Conservation (phyloP, 192 early-diverging fungal species). For the Coemansia aciculifera region DNA sequence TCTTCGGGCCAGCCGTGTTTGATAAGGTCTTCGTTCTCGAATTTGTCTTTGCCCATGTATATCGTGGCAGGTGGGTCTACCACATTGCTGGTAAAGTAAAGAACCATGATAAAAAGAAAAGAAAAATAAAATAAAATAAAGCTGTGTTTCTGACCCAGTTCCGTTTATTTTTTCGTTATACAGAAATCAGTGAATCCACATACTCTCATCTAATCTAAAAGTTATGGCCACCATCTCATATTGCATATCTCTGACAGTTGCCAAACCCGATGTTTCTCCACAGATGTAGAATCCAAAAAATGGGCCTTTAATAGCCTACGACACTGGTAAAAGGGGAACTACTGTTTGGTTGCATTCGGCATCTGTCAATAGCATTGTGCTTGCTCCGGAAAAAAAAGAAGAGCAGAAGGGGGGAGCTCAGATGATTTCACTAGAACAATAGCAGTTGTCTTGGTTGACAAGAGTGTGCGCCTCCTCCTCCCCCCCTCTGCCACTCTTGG, state of each 20-base stretch:
- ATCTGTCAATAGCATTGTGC: slow-evolving; percentile 1
- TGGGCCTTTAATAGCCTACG: no score
- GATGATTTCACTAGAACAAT: not conserved
- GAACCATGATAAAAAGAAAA: slow-evolving; percentile 57
- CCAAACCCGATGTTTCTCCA: no score
- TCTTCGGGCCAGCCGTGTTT: slow-evolving; percentile 94
- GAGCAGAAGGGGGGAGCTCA: no score
- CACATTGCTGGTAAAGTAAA: slow-evolving; percentile 69
- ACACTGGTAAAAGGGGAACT: no score
- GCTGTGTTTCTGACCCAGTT: no score
- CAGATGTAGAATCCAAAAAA: no score
- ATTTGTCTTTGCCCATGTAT: slow-evolving; percentile 99
- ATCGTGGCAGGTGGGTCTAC: slow-evolving; percentile 74
- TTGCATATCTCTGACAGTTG: no score
- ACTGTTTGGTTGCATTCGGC: not conserved
- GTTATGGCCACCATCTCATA: not conserved
- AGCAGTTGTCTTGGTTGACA: not conserved
- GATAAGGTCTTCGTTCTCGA: slow-evolving; percentile 96
- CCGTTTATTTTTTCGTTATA: no score
- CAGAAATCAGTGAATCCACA: not conserved
- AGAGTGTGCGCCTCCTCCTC: not conserved
- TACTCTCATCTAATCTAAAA: not conserved
- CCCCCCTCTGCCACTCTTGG: not conserved
- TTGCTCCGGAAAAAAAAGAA: not conserved
- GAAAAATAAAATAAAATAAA: not conserved